These are phyloP conservation scores for Massospora cicadina DNA, from an alignment of 371 early-diverging fungal genomes.

Conservation along the genomic window DNA sequence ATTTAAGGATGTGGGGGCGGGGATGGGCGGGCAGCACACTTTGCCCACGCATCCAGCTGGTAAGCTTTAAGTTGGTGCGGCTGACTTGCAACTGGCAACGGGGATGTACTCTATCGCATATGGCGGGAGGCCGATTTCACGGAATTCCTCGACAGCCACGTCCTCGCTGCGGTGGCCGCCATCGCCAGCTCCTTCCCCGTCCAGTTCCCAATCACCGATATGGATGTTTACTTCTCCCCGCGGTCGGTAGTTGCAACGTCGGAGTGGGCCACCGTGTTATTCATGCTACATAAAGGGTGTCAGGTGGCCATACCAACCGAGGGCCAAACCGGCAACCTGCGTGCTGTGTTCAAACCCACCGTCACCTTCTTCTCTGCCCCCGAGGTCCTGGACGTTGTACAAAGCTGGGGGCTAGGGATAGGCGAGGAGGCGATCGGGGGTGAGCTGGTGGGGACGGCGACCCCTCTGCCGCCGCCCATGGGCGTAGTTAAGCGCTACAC, in stretches of 20 bases:
- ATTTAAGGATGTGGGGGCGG: neutral
- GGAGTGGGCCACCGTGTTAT: neutral
- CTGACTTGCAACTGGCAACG: neutral
- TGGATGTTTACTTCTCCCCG: neutral
- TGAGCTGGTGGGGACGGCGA: neutral
- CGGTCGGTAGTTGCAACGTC: neutral
- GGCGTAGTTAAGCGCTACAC: neutral
- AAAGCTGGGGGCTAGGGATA: neutral
- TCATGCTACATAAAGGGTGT: neutral
- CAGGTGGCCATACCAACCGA: neutral
- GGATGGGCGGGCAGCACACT: neutral
- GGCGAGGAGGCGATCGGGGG: neutral
- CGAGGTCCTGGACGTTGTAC: neutral
- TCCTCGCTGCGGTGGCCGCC: neutral
- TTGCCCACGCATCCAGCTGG: neutral
- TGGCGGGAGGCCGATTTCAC: neutral
- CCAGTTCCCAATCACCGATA: neutral
- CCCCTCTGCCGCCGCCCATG: neutral
- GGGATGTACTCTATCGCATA: neutral
- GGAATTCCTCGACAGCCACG: neutral
- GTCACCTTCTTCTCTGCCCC: neutral
- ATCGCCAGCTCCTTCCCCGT: neutral
- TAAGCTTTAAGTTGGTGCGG: neutral
- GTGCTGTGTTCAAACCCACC: neutral
- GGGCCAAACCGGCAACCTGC: neutral